Evolutionary conservation across 2,329 filamentous ascomycete genomes (phyloP), one percentile per base, ranked within the genome.

Genomic region (Alternaria longipes): DNA sequence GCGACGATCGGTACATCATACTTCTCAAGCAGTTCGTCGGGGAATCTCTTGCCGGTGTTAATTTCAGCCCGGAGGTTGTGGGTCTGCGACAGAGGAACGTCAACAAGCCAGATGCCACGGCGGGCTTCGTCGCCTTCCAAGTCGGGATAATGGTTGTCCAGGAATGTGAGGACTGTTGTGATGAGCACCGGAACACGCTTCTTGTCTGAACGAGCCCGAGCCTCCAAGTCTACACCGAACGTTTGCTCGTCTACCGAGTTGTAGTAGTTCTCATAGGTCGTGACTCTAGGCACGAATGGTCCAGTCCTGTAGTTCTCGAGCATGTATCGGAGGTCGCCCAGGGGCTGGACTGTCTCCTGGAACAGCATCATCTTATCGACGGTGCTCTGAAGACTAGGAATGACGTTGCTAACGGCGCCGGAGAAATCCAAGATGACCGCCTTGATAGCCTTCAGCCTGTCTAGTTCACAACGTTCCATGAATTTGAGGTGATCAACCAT

Each of bases 281-380:
- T 89, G 28, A 98, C 94, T 73, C 88, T 94, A 8, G 95, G 95
- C 53, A 93, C 88, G 77, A 97, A 99, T 67, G 90, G 92, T 65
- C 95, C 95, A 7, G 95, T 99, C 65, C 94, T 90, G 81, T 99
- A 99, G 77, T 94, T 99, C 82, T 99, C 95, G 46, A 99, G 85
- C 62, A 99, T 86, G 78, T 98, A 99, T 65, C 95, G 88, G 69
- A 99, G 83, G 79, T 99, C 95, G 40, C 92, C 91, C 49, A 89
- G 78, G 6, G 95, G 95, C 79, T 98, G 95, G n/a, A 99, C 92
- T 0, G 95, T 98, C 83, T 99, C 95, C 79, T 99, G 95, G 82
- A 96, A 99, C 47, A 99, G 86, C 89, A 99, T 93, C 94, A 99
- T 97, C 77, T 96, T 93, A 82, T 99, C 95, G 24, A 99, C 93